Evolutionary conservation across 1,139 yeast species (phyloP), one percentile per base, ranked within the genome.

Genomic region (Scheffersomyces quercinus): DNA sequence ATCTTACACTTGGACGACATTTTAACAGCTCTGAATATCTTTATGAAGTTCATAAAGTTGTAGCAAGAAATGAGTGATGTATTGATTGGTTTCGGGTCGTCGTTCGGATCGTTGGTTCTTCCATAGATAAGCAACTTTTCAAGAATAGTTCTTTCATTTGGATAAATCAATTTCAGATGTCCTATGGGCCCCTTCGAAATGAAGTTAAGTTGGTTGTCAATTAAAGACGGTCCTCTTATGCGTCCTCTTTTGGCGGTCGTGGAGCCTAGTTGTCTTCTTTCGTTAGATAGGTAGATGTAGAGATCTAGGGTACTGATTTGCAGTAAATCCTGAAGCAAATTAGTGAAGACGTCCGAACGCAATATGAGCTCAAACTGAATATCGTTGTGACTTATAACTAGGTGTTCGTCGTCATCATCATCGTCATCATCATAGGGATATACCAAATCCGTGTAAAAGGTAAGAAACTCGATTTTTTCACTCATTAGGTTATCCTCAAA

Each of bases 181-280:
- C 96, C 96, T 37, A 88, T 73, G 10, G 81, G 82, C 3, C 90
- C 85, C 39, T 71, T 73, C 1, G 95, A 84, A 3, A 86, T 78
- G 45, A 89, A 76, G 36, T 74, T 68, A 29, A 81, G 56, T 48
- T 67, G 70, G 30, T 65, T 67, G 3, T 54, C 56, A n/a, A 51
- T 40, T 38, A 54, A 46, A 28, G 39, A 40, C 29, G 59, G 54
- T 10, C 51, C 42, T 15, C 40, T 42, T 24, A 37, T 34, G 4
- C 42, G 40, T n/a, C 36, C 16, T 11, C 43, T 38, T 14, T 28
- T 42, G 14, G 40, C 15, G 4, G 29, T 8, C 10, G 26, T 11
- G 13, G 47, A 46, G 1, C 58, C 60, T 26, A 58, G 44, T 3
- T 45, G 44, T 26, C 48, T 37, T 14, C 44, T 42, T 29, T 54